Conservation (phyloP, 352 stramenopile genomes). For the Pythium graminicola region DNA sequence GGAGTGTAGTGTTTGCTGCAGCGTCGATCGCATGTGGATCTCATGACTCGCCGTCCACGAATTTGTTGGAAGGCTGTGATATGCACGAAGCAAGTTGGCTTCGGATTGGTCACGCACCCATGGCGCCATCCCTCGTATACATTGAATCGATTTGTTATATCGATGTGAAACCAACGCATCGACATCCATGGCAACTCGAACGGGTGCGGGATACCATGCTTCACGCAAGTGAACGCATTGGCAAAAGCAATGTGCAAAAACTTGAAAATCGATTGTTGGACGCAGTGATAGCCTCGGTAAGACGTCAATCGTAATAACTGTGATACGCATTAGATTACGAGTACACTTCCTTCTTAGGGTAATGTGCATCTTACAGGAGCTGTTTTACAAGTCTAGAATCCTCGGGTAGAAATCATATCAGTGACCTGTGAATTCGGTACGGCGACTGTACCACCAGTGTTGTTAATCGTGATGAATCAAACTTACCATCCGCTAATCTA, state of each 20-base stretch:
- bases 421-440: too few species aligned
- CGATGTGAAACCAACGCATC: not conserved
- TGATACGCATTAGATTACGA: too few species aligned
- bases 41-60: not conserved
- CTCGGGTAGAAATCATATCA: too few species aligned
- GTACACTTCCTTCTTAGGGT: too few species aligned
- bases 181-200: not conserved
- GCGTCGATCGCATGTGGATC: not conserved
- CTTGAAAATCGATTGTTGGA: not conserved
- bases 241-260: not conserved
- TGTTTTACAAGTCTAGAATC: too few species aligned
- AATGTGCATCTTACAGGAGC: too few species aligned
- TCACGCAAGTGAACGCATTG: not conserved
- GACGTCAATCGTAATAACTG: too few species aligned
- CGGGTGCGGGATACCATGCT: not conserved
- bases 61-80: not conserved
- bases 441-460: too few species aligned
- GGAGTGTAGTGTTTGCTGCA: not conserved
- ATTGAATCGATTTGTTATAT: not conserved
- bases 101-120: not conserved
- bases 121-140: not conserved
- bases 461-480: too few species aligned
- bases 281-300: too few species aligned
- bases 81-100: not conserved
- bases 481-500: too few species aligned